Conservation (phyloP, 1,139 yeast genomes). For the Yamadazyma taylorii region DNA sequence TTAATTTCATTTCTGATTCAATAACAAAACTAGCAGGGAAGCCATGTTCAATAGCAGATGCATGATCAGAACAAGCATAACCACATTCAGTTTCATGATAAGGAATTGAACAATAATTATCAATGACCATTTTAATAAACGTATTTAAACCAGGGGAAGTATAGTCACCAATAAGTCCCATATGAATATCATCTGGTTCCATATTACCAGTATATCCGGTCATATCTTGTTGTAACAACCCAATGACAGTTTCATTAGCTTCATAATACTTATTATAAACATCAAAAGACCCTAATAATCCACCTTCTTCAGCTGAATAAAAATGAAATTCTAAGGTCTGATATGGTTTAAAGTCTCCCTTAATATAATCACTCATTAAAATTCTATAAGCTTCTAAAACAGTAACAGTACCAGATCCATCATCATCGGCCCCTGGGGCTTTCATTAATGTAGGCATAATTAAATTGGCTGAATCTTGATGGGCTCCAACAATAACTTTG, state of each 20-base stretch:
- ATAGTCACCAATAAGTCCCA: constrained; percentile 80
- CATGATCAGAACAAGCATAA: constrained; percentile 92
- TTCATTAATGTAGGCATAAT: constrained; percentile 65
- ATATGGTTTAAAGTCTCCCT: constrained; percentile 50
- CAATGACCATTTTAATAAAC: constrained; percentile 62
- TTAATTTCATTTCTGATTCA: constrained; percentile 66
- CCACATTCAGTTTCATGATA: constrained; percentile 80
- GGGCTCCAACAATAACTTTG: constrained; percentile 79
- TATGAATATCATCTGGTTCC: constrained; percentile 56
- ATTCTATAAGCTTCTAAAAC: constrained; percentile 73
- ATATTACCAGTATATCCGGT: constrained; percentile 75
- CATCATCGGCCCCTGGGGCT: constrained; percentile 97
- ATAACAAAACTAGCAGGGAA: constrained; percentile 81
- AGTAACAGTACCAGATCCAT: constrained; percentile 87
- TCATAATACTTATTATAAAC: constrained; percentile 59
- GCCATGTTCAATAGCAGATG: constrained; percentile 80
- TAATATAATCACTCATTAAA: constrained; percentile 37
- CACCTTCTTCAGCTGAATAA: constrained; percentile 95
- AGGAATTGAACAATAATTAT: constrained; percentile 63
- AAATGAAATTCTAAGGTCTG: constrained; percentile 90
- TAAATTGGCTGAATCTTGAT: constrained; percentile 82
- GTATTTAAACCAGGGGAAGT: constrained; percentile 59
- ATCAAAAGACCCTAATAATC: constrained; percentile 82
- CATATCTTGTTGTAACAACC: constrained; percentile 95
- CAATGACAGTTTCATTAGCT: constrained; percentile 55